Evolutionary conservation across 306 rosid species (phyloP).

Genomic region (Neltuma alba): DNA sequence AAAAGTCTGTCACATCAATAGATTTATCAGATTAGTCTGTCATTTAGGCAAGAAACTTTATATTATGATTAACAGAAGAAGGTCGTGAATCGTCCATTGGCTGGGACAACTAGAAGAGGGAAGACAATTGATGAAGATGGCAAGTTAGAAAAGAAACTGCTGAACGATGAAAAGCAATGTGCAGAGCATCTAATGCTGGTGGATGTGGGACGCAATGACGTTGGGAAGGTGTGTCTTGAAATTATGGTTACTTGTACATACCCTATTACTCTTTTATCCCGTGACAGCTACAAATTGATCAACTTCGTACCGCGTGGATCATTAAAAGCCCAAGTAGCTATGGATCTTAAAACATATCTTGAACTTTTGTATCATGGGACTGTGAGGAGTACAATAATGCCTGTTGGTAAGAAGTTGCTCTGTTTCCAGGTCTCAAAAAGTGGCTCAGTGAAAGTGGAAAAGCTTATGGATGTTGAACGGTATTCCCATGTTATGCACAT

Average conservation of each 20-base stretch:
- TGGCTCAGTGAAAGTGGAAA: conserved; percentile 60
- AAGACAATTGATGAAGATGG: conserved; percentile 40
- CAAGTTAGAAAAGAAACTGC: conserved; percentile 44
- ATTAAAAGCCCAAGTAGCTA: no score
- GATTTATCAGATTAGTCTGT: background rate
- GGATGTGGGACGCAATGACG: conserved; percentile 63
- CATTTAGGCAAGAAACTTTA: background rate
- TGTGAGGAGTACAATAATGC: background rate
- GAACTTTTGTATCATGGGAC: background rate
- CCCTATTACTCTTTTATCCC: no score
- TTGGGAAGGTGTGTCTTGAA: conserved; percentile 48
- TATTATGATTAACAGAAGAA: conserved; percentile 38
- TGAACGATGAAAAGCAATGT: conserved; percentile 53
- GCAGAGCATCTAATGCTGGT: conserved; percentile 66
- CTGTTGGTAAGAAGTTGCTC: background rate
- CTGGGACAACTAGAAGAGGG: conserved; percentile 44
- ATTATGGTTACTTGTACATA: no score
- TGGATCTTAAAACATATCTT: no score
- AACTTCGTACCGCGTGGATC: no score
- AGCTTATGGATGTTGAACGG: conserved; percentile 52
- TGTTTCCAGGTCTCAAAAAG: conserved; percentile 2
- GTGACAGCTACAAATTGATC: no score
- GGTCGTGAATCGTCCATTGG: conserved; percentile 60
- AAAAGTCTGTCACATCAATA: no score
- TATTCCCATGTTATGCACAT: conserved; percentile 64